A percentile compares a stretch with the other conserved stretches of the same genome.
These are phyloP conservation scores for Agastache rugosa DNA, from an alignment of 257 asterid species.

Conservation along the genomic window DNA sequence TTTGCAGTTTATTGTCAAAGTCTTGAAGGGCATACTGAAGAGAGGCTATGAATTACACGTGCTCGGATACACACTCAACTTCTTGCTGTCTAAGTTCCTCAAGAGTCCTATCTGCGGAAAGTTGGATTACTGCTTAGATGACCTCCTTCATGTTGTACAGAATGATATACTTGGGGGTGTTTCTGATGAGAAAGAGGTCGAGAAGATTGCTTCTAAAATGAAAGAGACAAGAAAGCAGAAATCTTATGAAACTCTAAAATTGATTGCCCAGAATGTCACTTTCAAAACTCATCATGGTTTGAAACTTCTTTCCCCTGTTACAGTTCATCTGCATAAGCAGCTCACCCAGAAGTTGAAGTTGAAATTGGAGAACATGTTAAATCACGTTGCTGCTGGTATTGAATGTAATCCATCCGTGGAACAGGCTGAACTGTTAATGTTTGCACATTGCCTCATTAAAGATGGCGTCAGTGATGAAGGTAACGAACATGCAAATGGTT, in stretches of 20 bases:
- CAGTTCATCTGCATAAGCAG: slow-evolving; percentile 65
- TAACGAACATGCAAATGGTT: slow-evolving; percentile 41
- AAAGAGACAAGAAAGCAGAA: slow-evolving; percentile 92
- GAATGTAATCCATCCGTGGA: slow-evolving; percentile 79
- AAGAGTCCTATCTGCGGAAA: slow-evolving; percentile 59
- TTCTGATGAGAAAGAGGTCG: slow-evolving; percentile 97
- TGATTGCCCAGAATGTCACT: slow-evolving; percentile 78
- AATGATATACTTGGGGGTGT: slow-evolving; percentile 90
- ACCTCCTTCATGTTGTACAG: slow-evolving; percentile 70
- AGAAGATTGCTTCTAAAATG: slow-evolving; percentile 93
- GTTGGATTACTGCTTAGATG: slow-evolving; percentile 82
- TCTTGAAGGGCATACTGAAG: slow-evolving; percentile 71
- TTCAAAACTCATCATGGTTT: slow-evolving; percentile 80
- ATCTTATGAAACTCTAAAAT: slow-evolving; percentile 84
- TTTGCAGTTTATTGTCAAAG: slow-evolving; percentile 79
- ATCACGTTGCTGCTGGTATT: slow-evolving; percentile 77
- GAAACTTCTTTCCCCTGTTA: slow-evolving; percentile 75
- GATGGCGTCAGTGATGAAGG: slow-evolving; percentile 60
- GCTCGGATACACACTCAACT: slow-evolving; percentile 84
- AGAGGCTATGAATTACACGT: slow-evolving; percentile 91
- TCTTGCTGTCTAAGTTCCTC: slow-evolving; percentile 73
- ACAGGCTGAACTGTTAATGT: slow-evolving; percentile 70
- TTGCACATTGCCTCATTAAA: slow-evolving; percentile 65
- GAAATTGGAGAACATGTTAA: slow-evolving; percentile 83
- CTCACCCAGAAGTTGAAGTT: slow-evolving; percentile 69